Percentiles rank a stretch among this genome's conserved stretches.
phyloP scores from a whole-genome alignment of 352 stramenopile species.

The Phytophthora pinifolia region DNA sequence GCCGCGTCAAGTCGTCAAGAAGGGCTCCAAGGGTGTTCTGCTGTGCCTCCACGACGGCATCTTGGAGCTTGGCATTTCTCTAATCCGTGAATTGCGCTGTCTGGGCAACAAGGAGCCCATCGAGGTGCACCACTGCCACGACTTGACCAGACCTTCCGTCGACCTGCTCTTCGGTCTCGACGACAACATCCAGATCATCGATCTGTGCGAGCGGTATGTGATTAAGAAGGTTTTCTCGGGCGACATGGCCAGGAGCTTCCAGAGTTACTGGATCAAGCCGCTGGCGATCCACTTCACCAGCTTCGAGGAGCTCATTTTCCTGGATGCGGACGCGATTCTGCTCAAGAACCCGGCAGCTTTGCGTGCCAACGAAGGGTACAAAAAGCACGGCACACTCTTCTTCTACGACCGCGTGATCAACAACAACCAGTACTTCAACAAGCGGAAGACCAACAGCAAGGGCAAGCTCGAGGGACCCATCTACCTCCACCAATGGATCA shows the following conservation, averaged over 20 bases:
- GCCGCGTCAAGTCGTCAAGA: slow-evolving; percentile 31
- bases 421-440: slow-evolving; percentile 56
- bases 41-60: slow-evolving; percentile 47
- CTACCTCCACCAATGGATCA: slow-evolving; percentile 51
- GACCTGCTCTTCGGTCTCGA: slow-evolving; percentile 37
- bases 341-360: slow-evolving; percentile 35
- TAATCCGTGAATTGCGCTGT: slow-evolving; percentile 54
- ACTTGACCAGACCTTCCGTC: slow-evolving; percentile 37
- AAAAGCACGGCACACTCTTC: slow-evolving; percentile 42
- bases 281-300: slow-evolving; percentile 47
- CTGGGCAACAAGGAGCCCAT: slow-evolving; percentile 49
- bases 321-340: slow-evolving; percentile 50
- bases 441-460: slow-evolving; percentile 20
- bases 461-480: slow-evolving; percentile 22
- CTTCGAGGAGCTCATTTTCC: slow-evolving; percentile 48
- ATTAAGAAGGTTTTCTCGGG: slow-evolving; percentile 29
- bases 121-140: slow-evolving; percentile 57
- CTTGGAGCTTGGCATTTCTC: slow-evolving; percentile 41
- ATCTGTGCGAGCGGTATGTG: slow-evolving; percentile 40
- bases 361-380: slow-evolving; percentile 41
- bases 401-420: slow-evolving; percentile 46
- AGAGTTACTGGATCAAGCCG: slow-evolving; percentile 53
- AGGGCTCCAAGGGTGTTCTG: slow-evolving; percentile 41
- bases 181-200: slow-evolving; percentile 44
- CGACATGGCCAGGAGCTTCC: slow-evolving; percentile 34